phyloP scores from a whole-genome alignment of 2,329 filamentous ascomycete species.

The Cylindrodendrum hubeiense region DNA sequence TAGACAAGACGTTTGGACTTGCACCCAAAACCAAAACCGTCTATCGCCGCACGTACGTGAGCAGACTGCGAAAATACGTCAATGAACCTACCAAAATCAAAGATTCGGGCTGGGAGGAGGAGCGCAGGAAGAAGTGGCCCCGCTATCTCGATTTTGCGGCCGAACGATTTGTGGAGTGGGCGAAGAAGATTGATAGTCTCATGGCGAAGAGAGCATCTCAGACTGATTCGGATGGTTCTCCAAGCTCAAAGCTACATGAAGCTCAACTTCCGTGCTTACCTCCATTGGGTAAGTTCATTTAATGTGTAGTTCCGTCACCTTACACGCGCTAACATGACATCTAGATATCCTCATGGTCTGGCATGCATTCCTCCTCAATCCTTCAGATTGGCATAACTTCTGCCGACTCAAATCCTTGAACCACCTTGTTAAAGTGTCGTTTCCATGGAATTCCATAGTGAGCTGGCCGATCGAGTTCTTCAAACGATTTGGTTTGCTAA shows the following conservation, averaged over 20 bases:
- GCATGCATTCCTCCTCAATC: slow-evolving; percentile 38
- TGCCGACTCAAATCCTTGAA: not conserved
- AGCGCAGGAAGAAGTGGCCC: not conserved
- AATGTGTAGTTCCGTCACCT: no score
- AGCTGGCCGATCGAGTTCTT: not conserved
- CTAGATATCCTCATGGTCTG: slow-evolving; percentile 37
- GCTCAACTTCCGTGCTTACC: no score
- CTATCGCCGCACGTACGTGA: not conserved
- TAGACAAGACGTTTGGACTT: not conserved
- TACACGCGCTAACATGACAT: not conserved
- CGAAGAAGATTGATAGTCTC: not conserved
- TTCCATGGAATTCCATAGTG: slow-evolving; percentile 34
- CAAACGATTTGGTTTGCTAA: not conserved
- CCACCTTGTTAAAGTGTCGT: slow-evolving; percentile 18
- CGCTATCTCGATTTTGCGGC: not conserved
- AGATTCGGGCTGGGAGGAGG: not conserved
- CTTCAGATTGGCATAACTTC: not conserved
- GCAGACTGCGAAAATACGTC: no score
- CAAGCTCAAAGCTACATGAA: no score
- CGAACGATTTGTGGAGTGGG: not conserved
- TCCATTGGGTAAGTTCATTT: no score
- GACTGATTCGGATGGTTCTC: no score
- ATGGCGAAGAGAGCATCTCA: no score
- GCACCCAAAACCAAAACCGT: not conserved
- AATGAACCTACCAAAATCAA: not conserved